Evolutionary conservation across 495 filamentous ascomycete species (phyloP), one percentile per base, ranked within the genome.

Genomic region (Amniculicola lignicola): DNA sequence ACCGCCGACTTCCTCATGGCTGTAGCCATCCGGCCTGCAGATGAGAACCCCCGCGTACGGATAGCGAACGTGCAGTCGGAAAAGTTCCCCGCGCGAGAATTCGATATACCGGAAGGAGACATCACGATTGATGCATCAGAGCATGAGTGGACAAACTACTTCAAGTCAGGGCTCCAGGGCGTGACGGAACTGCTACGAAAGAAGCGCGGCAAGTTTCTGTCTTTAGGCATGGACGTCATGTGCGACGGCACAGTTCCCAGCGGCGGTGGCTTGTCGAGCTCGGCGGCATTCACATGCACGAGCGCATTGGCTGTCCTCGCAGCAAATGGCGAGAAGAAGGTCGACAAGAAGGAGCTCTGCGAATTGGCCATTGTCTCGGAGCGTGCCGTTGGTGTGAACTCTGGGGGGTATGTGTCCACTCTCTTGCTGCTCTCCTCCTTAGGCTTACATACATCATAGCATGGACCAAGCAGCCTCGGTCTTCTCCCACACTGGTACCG

Each of bases 401-500:
- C 90, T 4, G 93, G 93, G 67, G 93, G 91, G 82, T 88, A 72
- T 74, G 83, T 75, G 10, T 15, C 16, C 9, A n/a, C n/a, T n/a
- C 16, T 10, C n/a, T 4, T 3, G 24, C 22, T 44, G 41, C 22
- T 14, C 37, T 40, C 21, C 40, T 7, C 27, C 35, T 42, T 40
- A 18, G 29, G 22, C 35, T 54, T 51, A 45, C 15, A 45, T 16
- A 24, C 39, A 27, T 10, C 5, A 28, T 39, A 84, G 82, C 39
- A 97, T 98, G 93, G 93, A 98, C 69, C 94, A 98, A 72, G 86
- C 90, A n/a, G 93, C 93, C 22, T 96, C 90, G 3, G 91, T 98
- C 56, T 93, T 98, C 70, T 88, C 89, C 2, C 75, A 86, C 62
- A 80, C 83, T 44, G 93, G 89, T 49, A 90, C 83, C 50, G 89